Base-by-base conservation (phyloP, 116 monocot species). In the Iris pallida region DNA sequence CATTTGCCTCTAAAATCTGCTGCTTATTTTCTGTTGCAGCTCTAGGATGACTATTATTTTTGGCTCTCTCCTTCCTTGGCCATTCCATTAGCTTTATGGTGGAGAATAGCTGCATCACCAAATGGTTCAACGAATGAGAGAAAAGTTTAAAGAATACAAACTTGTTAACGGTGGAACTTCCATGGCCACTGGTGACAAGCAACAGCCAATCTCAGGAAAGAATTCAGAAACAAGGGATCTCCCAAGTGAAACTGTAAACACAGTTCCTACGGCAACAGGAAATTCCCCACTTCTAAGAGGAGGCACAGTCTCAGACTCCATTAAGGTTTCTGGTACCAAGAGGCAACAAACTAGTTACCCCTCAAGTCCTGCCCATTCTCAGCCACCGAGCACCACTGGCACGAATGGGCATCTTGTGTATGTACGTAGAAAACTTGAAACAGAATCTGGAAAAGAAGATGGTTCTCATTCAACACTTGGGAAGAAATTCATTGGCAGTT, bases 381-480 rank as follows among this genome's bases (percentile, higher is more conserved):
- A 54, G 18, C 54, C 52, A 63, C 16, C 45, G 1, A 52, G 66
- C 15, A 17, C 16, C 17, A 63, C 12, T 63, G 51, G 16, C 61
- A 19, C 5, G 3, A 74, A 66, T 52, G 74, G 66, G 42, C 74
- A 66, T 57, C 66, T 74, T 57, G 74, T 74, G 13, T 74, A 74
- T 66, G 74, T 74, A 42, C 74, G 74, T 59, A 64, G 74, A 49
- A 65, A 74, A 51, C 66, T 74, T 6, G 74, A 74, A n/a, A 57
- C 64, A 40, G 73, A 73, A 19, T 17, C 46, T 20, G 52, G 40
- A 30, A 73, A 64, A 16, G 55, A 41, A 11, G 14, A 57, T 41
- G 46, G 13, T 42, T 16, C 13, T 66, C 49, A 58, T 41, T 56
- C 66, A 15, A 54, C 63, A 7, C 4, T 4, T 40, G 8, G 45